These are phyloP conservation scores for Polysphondylium violaceum DNA, from an alignment of 78 protist genomes.

Conservation along the genomic window DNA sequence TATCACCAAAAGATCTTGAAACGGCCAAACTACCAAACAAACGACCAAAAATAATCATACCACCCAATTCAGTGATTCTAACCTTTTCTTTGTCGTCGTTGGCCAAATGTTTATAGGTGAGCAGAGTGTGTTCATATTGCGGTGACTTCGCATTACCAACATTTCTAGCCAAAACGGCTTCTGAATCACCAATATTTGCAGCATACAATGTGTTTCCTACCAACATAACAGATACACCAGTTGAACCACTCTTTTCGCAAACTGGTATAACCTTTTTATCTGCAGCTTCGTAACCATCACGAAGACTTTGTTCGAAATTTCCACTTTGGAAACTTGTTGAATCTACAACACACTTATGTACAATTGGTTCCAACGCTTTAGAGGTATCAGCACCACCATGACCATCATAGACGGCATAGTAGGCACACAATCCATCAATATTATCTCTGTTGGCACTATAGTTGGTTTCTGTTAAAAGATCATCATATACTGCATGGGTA, in stretches of 20 bases:
- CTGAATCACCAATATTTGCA: conserved; percentile 84
- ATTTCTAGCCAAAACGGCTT: conserved; percentile 56
- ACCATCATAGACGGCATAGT: conserved; percentile 86
- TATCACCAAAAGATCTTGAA: conserved; percentile 83
- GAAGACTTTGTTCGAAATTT: conserved; percentile 51
- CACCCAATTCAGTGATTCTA: conserved; percentile 81
- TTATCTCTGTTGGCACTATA: neutral
- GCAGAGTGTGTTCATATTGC: conserved; percentile 9
- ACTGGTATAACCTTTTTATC: conserved; percentile 57
- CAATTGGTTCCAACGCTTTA: conserved; percentile 37
- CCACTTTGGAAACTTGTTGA: conserved; percentile 14
- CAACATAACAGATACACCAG: conserved; percentile 59
- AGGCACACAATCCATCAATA: conserved; percentile 9
- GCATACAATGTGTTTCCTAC: conserved; percentile 55
- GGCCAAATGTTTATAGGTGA: conserved; percentile 81
- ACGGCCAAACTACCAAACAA: conserved; percentile 83
- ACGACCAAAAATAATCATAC: conserved; percentile 84
- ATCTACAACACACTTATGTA: conserved; percentile 69
- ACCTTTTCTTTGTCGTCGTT: conserved; percentile 60
- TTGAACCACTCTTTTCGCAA: conserved; percentile 74
- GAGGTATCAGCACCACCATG: conserved; percentile 82
- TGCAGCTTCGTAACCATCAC: conserved; percentile 56
- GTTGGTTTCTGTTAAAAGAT: neutral
- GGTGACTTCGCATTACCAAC: neutral
- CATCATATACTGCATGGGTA: conserved; percentile 52